Percentiles rank a stretch among this genome's conserved stretches.
Conservation (phyloP, 208 protist genomes). For the Jaenimonas drosophilae region DNA sequence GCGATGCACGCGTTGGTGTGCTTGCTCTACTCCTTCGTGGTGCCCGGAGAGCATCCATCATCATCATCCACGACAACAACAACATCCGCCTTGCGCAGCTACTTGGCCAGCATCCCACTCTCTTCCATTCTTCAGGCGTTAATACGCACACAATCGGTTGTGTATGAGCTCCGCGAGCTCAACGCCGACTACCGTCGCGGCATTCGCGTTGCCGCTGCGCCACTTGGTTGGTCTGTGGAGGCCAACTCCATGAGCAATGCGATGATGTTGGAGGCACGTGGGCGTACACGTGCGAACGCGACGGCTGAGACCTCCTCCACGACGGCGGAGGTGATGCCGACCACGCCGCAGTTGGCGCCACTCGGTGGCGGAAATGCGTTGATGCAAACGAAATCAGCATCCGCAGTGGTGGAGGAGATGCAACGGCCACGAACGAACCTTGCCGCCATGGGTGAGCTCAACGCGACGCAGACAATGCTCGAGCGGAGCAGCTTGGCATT, state of each 20-base stretch:
- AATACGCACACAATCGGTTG: slow-evolving; percentile 27
- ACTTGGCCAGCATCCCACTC: slow-evolving; percentile 24
- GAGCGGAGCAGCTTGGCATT: neutral
- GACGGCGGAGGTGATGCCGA: neutral
- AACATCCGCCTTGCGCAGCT: slow-evolving; percentile 12
- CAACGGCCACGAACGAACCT: too few species aligned
- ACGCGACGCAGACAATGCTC: too few species aligned
- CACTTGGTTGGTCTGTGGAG: slow-evolving; percentile 14
- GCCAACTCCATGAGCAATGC: slow-evolving; percentile 13
- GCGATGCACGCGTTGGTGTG: slow-evolving; percentile 55
- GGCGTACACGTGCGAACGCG: neutral
- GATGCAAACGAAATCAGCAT: too few species aligned
- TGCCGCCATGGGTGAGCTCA: too few species aligned
- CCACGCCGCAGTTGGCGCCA: neutral
- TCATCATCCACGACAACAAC: slow-evolving; percentile 1
- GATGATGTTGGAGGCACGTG: neutral
- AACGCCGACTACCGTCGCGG: slow-evolving; percentile 54
- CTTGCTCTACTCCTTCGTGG: slow-evolving; percentile 59
- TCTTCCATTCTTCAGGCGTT: slow-evolving; percentile 23
- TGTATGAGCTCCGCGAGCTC: slow-evolving; percentile 32
- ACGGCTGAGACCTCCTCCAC: neutral
- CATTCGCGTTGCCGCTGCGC: slow-evolving; percentile 8
- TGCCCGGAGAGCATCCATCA: slow-evolving; percentile 12
- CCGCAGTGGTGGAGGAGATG: too few species aligned
- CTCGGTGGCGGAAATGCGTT: neutral